Conservation (phyloP, 176 grass and related monocot genomes). For the Musa itinerans region DNA sequence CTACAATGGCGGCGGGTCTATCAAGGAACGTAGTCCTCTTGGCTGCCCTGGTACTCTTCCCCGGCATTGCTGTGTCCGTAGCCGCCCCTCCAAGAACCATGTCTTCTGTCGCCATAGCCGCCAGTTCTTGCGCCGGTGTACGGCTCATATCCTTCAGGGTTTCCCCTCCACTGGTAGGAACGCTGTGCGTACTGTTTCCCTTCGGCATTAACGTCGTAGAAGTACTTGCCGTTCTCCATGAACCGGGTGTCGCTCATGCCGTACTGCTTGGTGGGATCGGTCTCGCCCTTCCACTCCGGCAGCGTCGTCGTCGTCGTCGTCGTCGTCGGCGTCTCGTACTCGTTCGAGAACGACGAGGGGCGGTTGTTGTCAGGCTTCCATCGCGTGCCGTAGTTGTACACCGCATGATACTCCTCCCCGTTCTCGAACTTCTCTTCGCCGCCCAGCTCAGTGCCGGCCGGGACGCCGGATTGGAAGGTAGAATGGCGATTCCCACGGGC, state of each 20-base stretch:
- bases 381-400: slow-evolving; percentile 3
- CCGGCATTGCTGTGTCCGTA: not conserved
- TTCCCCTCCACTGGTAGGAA: not conserved
- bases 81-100: not conserved
- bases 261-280: slow-evolving; percentile 13
- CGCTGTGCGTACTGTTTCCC: not conserved
- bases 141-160: not conserved
- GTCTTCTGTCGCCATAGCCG: not conserved
- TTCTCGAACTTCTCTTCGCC: not conserved
- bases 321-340: not conserved
- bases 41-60: too few relatives aligned
- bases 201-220: slow-evolving; percentile 26
- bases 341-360: slow-evolving; percentile 3
- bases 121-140: not conserved
- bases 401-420: not conserved
- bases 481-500: not conserved
- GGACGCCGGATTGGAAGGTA: not conserved
- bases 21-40: too few relatives aligned
- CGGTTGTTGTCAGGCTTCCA: slow-evolving; percentile 3
- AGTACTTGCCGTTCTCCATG: slow-evolving; percentile 34
- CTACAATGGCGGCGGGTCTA: too few relatives aligned
- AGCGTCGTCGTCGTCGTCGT: not conserved
- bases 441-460: not conserved
- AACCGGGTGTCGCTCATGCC: slow-evolving; percentile 40
- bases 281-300: not conserved